Base-by-base conservation (phyloP, 2,329 filamentous ascomycete species). In the Colletotrichum sidae region DNA sequence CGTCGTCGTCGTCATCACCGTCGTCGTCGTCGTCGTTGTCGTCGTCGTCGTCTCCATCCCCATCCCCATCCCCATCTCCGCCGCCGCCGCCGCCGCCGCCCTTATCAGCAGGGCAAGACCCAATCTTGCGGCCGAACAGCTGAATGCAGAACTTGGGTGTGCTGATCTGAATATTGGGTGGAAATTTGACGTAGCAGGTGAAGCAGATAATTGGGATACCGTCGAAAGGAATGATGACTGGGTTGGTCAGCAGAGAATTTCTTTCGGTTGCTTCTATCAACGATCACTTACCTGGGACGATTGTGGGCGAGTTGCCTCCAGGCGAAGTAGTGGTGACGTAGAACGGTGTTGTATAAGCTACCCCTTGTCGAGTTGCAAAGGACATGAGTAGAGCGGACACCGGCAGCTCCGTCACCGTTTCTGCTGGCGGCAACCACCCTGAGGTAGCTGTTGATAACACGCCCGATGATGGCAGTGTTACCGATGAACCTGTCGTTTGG, bases 321-420 rank as follows among this genome's bases (percentile, higher is more conserved):
- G 53, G 46, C 5, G 47, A 63, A 7, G 60, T 63, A 17, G 60
- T 63, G 9, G 47, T 63, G 25, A 63, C 59, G 10, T 59, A 59
- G 34, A 25, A 42, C 1, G 60, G 60, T 1, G 60, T 59, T 6
- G 47, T 53, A 10, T 59, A 17, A n/a, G 60, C n/a, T 4, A 44
- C 38, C 6, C 35, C 52, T 11, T 17, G 34, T 8, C 42, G 8
- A 34, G 38, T 6, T 34, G 17, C 42, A 11, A 38, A 46, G 46
- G 38, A 35, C 12, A 42, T 8, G 7, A 58, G 25, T 9, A 37
- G 25, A 25, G 25, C 25, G 25, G 25, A 25, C 3, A 25, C 25
- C 25, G 25, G 25, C 25, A 25, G 25, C 25, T 25, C 25, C 4
- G 25, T 25, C 25, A 25, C 25, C 25, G 25, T 25, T 25, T 25